Base-by-base conservation (phyloP, 345 rosid species). In the Hypericum perforatum region DNA sequence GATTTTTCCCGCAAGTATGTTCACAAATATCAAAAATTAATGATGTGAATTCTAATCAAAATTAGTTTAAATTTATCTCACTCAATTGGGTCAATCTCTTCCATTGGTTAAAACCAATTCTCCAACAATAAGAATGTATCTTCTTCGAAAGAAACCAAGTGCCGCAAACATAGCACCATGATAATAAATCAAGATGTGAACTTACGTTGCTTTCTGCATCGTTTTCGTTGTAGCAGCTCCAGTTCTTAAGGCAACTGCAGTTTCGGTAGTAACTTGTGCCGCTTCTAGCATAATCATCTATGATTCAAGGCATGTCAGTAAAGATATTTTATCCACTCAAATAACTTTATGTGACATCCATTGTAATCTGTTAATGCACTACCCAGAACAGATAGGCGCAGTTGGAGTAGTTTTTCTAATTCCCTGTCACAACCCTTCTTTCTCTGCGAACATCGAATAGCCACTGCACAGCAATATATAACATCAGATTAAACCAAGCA, bases 121-220 rank as follows among this genome's bases (percentile, higher is more conserved):
- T n/a, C n/a, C n/a, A n/a, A n/a, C n/a, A n/a, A n/a, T n/a, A n/a
- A 22, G 32, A 22, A 22, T 22, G 32, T 22, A 22, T 22, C 32
- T 1, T 22, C 32, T 4, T 1, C 4, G 32, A 22, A 22, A 22
- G 32, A 22, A 22, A 22, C 32, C 32, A 22, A 22, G 32, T 22
- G 32, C 32, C 32, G 4, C 32, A 22, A 22, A 22, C 32, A n/a
- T 22, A 22, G 32, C 32, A 22, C 4, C 32, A 5, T 54, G 10
- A 5, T 32, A 40, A 9, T 44, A 39, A 10, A 46, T 16, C 41
- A 12, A 43, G 52, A 56, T 39, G 45, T 8, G 6, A 37, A 78
- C 91, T 49, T 73, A 90, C 94, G 89, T 84, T 49, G 89, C 91
- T 72, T 86, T 82, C 79, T 86, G 89, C 98, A 85, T 88, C 16